A percentile compares a stretch with the other conserved stretches of the same genome.
Conservation (phyloP, 768 basidiomycete species). For the Russula abietina region DNA sequence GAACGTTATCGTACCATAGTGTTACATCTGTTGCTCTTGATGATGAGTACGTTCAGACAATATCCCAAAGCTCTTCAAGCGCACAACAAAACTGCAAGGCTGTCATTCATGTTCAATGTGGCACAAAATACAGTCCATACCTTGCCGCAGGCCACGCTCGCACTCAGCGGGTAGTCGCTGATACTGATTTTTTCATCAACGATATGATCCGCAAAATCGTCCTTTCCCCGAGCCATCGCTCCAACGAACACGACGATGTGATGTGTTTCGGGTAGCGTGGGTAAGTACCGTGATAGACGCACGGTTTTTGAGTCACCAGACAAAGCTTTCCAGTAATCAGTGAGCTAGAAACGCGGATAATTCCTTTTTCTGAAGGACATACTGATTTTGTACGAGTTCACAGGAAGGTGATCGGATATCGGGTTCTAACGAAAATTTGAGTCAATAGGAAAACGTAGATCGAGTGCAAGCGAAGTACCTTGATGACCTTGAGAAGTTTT, state of each 20-base stretch:
- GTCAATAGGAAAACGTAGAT: constrained; percentile 8
- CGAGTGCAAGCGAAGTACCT: constrained; percentile 41
- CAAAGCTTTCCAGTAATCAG: constrained; percentile 48
- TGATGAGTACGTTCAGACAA: constrained; percentile 48
- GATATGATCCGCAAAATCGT: constrained; percentile 93
- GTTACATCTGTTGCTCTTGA: constrained; percentile 1
- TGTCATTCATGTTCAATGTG: not conserved
- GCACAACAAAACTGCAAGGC: constrained; percentile 73
- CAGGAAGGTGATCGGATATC: constrained; percentile 87
- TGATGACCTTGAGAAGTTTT: constrained; percentile 95
- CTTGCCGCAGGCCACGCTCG: constrained; percentile 95
- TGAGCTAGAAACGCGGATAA: constrained; percentile 2
- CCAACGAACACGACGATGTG: constrained; percentile 94
- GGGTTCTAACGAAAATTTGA: constrained; percentile 62
- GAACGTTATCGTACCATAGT: constrained; percentile 6
- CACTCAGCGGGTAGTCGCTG: constrained; percentile 88
- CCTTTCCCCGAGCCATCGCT: constrained; percentile 94
- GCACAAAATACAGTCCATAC: constrained; percentile 41
- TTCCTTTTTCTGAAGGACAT: constrained; percentile 33
- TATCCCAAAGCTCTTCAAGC: constrained; percentile 92
- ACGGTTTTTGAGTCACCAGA: constrained; percentile 86
- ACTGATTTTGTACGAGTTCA: constrained; percentile 95
- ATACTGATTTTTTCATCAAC: constrained; percentile 97
- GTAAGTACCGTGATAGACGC: constrained; percentile 76
- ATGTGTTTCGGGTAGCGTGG: constrained; percentile 80